These are phyloP conservation scores for Cercospora brassicicola DNA, from an alignment of 2,329 filamentous ascomycete species.

Conservation along the genomic window DNA sequence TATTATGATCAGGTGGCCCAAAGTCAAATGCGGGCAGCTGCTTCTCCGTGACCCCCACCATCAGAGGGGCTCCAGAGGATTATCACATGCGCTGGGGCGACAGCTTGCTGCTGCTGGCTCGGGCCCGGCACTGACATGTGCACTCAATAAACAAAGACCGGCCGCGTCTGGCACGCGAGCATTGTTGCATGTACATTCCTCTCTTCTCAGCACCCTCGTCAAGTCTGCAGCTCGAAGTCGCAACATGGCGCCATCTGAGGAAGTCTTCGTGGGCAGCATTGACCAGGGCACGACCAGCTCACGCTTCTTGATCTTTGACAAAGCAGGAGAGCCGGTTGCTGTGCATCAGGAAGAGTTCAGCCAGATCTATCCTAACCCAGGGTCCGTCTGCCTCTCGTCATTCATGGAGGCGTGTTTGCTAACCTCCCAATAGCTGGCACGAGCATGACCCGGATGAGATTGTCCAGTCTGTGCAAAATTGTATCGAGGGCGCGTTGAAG, in stretches of 20 bases:
- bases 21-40: constrained; percentile 16
- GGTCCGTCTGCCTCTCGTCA: constrained; percentile 56
- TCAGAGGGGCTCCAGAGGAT: constrained; percentile 10
- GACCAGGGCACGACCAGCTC: constrained; percentile 90
- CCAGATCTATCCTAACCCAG: constrained; percentile 80
- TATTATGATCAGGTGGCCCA: constrained; percentile 5
- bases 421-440: constrained; percentile 65
- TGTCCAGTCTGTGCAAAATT: constrained; percentile 70
- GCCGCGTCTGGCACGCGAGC: constrained; percentile 19
- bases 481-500: constrained; percentile 73
- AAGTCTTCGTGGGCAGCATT: constrained; percentile 80
- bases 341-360: constrained; percentile 84
- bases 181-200: constrained; percentile 3
- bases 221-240: neutral
- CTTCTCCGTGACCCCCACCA: constrained; percentile 9
- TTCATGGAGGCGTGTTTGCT: constrained; percentile 10
- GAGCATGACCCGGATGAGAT: constrained; percentile 83
- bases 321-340: constrained; percentile 72
- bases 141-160: constrained; percentile 15
- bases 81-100: constrained; percentile 25
- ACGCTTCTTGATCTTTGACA: constrained; percentile 87
- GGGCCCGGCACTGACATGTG: constrained; percentile 11
- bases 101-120: constrained; percentile 9
- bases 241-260: constrained; percentile 31
- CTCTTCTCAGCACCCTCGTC: neutral